Conservation (phyloP, 805 yeast species). For the Starmerella bombicola region DNA sequence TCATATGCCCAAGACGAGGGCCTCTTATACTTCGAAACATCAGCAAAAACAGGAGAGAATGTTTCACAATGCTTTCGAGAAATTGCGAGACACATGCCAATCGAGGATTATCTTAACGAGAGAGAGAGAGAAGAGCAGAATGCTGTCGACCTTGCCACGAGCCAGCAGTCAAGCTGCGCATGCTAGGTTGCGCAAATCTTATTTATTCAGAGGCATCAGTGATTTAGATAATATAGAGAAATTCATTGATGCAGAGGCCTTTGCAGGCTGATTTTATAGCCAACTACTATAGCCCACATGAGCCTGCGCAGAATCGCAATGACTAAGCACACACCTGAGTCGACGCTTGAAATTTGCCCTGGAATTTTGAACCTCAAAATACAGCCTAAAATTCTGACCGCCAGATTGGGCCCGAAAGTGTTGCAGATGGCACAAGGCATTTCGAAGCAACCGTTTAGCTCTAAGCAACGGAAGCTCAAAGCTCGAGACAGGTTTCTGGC, state of each 20-base stretch:
- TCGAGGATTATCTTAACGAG: conserved; percentile 28
- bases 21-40: conserved; percentile 42
- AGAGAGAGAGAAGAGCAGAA: conserved; percentile 21
- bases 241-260: no score
- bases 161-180: conserved; percentile 26
- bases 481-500: neutral
- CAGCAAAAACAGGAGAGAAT: conserved; percentile 63
- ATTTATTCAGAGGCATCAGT: no score
- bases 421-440: neutral
- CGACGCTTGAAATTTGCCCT: no score
- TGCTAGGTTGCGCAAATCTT: no score
- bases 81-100: conserved; percentile 39
- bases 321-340: no score
- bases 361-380: no score
- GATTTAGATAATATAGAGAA: no score
- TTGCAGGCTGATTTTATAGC: no score
- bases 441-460: neutral
- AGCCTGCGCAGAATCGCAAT: no score
- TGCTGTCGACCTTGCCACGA: conserved; percentile 19
- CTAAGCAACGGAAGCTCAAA: neutral
- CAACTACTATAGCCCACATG: no score
- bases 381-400: no score
- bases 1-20: conserved; percentile 46
- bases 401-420: no score
- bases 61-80: conserved; percentile 38